phyloP scores from a whole-genome alignment of 2,329 filamentous ascomycete genomes.

The Phyllosticta ampelicida region DNA sequence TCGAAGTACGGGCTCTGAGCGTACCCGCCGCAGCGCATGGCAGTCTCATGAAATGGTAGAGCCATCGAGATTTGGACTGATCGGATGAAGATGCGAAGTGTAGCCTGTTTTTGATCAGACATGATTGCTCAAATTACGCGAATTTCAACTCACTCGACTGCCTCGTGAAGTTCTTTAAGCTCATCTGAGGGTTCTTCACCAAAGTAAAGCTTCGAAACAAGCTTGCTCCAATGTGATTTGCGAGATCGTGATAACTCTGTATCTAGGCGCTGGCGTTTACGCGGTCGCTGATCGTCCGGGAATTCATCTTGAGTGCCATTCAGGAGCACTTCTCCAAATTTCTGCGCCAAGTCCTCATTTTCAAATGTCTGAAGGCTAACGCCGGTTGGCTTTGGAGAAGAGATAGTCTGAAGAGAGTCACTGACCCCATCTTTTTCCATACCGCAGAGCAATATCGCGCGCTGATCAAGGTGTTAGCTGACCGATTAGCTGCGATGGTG shows the following conservation, averaged over 20 bases:
- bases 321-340: constrained; percentile 1
- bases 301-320: constrained; percentile 1
- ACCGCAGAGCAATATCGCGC: not conserved
- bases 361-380: not conserved
- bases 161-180: not conserved
- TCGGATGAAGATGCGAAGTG: not conserved
- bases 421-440: not conserved
- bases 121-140: not conserved
- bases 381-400: not conserved
- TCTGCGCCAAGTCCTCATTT: not conserved
- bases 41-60: constrained; percentile 1
- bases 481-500: not conserved
- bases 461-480: not conserved
- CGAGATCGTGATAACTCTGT: not conserved
- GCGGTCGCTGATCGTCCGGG: constrained; percentile 4
- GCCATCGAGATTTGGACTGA: not conserved
- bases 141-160: not conserved
- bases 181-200: not conserved
- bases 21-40: constrained; percentile 7
- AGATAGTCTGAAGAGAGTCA: not conserved
- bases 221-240: not conserved
- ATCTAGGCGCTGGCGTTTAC: constrained; percentile 3
- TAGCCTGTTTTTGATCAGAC: not conserved
- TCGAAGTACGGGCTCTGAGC: not conserved
- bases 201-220: not conserved